Conservation (phyloP, 2,329 filamentous ascomycete genomes). For the Curvularia spicifera region DNA sequence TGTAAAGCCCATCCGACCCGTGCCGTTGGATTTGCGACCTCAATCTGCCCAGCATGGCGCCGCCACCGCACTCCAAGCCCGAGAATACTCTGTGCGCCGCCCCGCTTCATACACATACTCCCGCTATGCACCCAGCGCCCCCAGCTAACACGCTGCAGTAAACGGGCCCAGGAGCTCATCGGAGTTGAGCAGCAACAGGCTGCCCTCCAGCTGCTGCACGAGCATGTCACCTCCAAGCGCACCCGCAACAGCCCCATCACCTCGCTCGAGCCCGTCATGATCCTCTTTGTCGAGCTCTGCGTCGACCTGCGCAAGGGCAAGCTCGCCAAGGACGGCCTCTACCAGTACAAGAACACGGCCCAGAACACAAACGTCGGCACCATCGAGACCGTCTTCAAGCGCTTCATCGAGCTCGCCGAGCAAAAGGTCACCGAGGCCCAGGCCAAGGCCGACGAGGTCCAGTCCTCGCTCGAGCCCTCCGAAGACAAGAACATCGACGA, state of each 20-base stretch:
- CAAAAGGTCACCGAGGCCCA: slow-evolving; percentile 96
- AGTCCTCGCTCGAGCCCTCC: slow-evolving; percentile 81
- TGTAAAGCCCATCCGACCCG: slow-evolving; percentile 38
- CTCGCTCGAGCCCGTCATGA: slow-evolving; percentile 96
- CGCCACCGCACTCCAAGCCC: slow-evolving; percentile 94
- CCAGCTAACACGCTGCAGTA: slow-evolving; percentile 30
- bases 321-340: slow-evolving; percentile 96
- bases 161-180: slow-evolving; percentile 97
- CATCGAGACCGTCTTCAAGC: slow-evolving; percentile 95
- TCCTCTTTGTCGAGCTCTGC: slow-evolving; percentile 94
- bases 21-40: slow-evolving; percentile 34
- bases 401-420: slow-evolving; percentile 96
- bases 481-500: slow-evolving; percentile 84
- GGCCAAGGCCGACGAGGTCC: slow-evolving; percentile 92
- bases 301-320: slow-evolving; percentile 99
- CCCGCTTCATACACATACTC: slow-evolving; percentile 4
- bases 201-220: slow-evolving; percentile 92
- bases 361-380: slow-evolving; percentile 99
- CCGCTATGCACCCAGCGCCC: background rate
- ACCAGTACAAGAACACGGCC: slow-evolving; percentile 99
- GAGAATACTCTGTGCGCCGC: slow-evolving; percentile 82
- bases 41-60: slow-evolving; percentile 72
- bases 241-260: slow-evolving; percentile 97
- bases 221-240: slow-evolving; percentile 98
- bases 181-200: slow-evolving; percentile 92